Base-by-base conservation (phyloP, 2,329 filamentous ascomycete genomes). In the Colletotrichum chlorophyti region DNA sequence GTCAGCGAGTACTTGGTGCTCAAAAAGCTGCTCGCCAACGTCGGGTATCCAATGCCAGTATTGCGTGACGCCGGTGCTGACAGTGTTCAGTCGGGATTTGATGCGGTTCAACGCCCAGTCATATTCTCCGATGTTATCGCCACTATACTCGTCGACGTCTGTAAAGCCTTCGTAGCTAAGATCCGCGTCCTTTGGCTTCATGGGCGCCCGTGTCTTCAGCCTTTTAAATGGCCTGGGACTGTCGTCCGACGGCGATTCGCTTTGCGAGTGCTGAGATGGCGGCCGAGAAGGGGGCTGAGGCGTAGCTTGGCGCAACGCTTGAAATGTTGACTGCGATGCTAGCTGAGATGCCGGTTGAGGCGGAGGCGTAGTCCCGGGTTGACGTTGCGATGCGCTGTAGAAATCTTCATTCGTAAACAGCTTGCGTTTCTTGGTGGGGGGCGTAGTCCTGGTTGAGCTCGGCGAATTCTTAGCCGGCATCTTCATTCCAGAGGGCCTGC, bases 31-130 rank as follows among this genome's bases (percentile, higher is more conserved):
- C 49, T 72, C 72, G 15, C 65, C 71, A 6, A 66, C 65, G 26
- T 74, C 67, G 8, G 71, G 71, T 4, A 78, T 64, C 77, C 78
- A 85, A 46, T 81, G 80, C 81, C 81, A 83, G 69, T 84, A 85
- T 65, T 85, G 83, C 11, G 80, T 83, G 5, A 82, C 78, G 11
- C 72, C 65, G 3, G 72, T 68, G 50, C 78, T 79, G 19, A 77
- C 82, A 1, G 81, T 79, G 47, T 78, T 73, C 10, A 72, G 62
- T 12, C 72, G 69, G 3, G 79, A 80, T 70, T 83, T 83, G 63
- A 86, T 76, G 62, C 83, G 79, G 41, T 78, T 71, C 11, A 86
- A 65, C 14, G 80, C 77, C 72, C 79, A 86, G 66, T 86, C 83
- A 9, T 75, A 72, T 11, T 72, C 68, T 21, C 72, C 73, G 7